Percentiles rank a stretch among this genome's conserved stretches.
Evolutionary conservation across 2,329 filamentous ascomycete species (phyloP).

Genomic region (Helotiales sp.): DNA sequence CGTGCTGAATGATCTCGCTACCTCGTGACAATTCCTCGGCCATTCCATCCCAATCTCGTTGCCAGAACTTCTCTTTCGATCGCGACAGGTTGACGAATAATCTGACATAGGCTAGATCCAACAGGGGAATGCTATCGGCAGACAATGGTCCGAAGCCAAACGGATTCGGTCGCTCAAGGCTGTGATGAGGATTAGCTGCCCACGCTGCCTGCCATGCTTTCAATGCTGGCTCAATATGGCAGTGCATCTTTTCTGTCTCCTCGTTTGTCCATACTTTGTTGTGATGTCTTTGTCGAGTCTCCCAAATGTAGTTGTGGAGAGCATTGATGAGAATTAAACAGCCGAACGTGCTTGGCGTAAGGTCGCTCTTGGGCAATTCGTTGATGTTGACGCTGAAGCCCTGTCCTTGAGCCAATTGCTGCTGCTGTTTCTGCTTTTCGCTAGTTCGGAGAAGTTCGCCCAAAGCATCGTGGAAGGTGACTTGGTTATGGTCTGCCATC

Average conservation of each 20-base stretch:
- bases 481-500: conserved; percentile 66
- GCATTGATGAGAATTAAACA: conserved; percentile 91
- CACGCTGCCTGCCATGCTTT: conserved; percentile 94
- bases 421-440: conserved; percentile 59
- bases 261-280: conserved; percentile 87
- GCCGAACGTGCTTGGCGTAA: conserved; percentile 86
- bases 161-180: conserved; percentile 80
- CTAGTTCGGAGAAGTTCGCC: conserved; percentile 79
- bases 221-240: conserved; percentile 89
- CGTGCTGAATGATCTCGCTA: conserved; percentile 72
- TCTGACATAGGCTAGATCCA: conserved; percentile 89
- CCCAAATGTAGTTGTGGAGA: conserved; percentile 97
- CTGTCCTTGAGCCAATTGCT: conserved; percentile 39
- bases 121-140: conserved; percentile 84
- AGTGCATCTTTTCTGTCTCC: conserved; percentile 94
- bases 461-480: conserved; percentile 81
- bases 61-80: conserved; percentile 92
- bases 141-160: conserved; percentile 80
- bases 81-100: conserved; percentile 91
- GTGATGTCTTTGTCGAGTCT: conserved; percentile 86
- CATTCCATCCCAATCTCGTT: conserved; percentile 89
- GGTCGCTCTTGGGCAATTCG: conserved; percentile 58
- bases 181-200: conserved; percentile 83
- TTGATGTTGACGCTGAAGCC: conserved; percentile 47
- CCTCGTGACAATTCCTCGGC: conserved; percentile 81